These are phyloP conservation scores for Terana coerulea DNA, from an alignment of 768 basidiomycete genomes.

Conservation along the genomic window DNA sequence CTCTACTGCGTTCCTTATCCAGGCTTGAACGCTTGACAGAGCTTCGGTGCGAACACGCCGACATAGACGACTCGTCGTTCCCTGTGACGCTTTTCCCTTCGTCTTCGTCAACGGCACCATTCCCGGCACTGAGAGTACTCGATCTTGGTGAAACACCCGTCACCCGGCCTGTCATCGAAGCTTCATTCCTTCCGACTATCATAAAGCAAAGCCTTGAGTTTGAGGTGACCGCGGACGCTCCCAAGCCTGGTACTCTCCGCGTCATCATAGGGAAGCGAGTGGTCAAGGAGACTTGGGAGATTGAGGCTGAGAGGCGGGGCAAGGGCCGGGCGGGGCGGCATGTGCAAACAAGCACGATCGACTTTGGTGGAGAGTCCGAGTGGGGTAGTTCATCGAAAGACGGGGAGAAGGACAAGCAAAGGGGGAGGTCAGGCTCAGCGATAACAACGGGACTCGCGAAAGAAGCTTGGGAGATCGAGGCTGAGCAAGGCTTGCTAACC, in stretches of 20 bases:
- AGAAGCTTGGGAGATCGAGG: constrained; percentile 70
- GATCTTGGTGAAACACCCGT: constrained; percentile 67
- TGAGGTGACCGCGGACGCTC: constrained; percentile 51
- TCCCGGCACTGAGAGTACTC: constrained; percentile 51
- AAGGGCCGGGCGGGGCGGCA: constrained; percentile 38
- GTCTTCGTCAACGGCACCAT: constrained; percentile 29
- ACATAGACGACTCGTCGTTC: constrained; percentile 60
- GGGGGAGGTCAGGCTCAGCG: too few relatives aligned
- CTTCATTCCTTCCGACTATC: constrained; percentile 35
- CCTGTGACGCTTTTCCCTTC: constrained; percentile 31
- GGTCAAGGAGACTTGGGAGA: constrained; percentile 74
- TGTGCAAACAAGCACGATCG: neutral
- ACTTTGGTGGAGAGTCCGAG: neutral
- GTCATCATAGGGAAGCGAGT: constrained; percentile 69
- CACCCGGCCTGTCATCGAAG: constrained; percentile 40
- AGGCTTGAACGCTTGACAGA: constrained; percentile 52
- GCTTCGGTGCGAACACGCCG: constrained; percentile 50
- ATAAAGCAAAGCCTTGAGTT: constrained; percentile 51
- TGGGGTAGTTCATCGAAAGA: neutral
- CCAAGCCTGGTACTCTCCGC: constrained; percentile 46
- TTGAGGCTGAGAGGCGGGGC: constrained; percentile 60
- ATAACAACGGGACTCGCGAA: neutral
- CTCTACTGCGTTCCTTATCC: constrained; percentile 45
- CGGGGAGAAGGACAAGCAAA: neutral
- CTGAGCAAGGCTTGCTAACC: constrained; percentile 68